Evolutionary conservation across 139 green algal species (phyloP), one percentile per base, ranked within the genome.

Genomic region (Chlamydomonas eustigma): DNA sequence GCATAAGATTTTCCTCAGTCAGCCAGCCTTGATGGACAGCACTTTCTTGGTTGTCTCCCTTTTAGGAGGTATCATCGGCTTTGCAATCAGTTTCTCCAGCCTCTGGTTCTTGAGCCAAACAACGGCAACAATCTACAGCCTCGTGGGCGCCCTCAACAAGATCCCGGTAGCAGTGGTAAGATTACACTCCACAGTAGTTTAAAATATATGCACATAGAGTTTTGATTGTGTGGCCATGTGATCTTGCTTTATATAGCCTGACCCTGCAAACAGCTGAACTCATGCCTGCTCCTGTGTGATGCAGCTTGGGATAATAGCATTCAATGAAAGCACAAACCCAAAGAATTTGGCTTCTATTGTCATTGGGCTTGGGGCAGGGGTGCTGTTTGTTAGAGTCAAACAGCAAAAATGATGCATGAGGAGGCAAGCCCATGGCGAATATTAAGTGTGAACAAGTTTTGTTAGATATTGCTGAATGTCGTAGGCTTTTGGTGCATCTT

Each of bases 111-210:
- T 98, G 39, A 89, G 79, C 28, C 76, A 91, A 51, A 98, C 93
- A 2, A 97, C 93, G 2, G 89, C 94, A n/a, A 97, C 92, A 25
- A 94, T 92, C 6, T 97, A 96, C 87, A 87, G 71, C 39, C 76
- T 98, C 12, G 90, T 97, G 3, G 93, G 93, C 28, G 91, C 88
- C 1, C 77, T 97, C 24, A 97, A 97, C 83, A 97, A 97, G 80
- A 92, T 98, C 50, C 94, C 94, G 0, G 81, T 97, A 3, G 91
- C 94, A 0, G 24, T 98, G 44, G 44, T 58, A 58, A 58, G 44
- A 18, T n/a, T n/a, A n/a, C n/a, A n/a, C n/a, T n/a, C n/a, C n/a
- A n/a, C n/a, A n/a, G n/a, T n/a, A n/a, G n/a, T n/a, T n/a, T n/a
- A n/a, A n/a, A n/a, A n/a, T n/a, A n/a, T n/a, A n/a, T n/a, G n/a